These are phyloP conservation scores for Hypoxylon sp. DNA, from an alignment of 2,329 filamentous ascomycete genomes.

Conservation along the genomic window DNA sequence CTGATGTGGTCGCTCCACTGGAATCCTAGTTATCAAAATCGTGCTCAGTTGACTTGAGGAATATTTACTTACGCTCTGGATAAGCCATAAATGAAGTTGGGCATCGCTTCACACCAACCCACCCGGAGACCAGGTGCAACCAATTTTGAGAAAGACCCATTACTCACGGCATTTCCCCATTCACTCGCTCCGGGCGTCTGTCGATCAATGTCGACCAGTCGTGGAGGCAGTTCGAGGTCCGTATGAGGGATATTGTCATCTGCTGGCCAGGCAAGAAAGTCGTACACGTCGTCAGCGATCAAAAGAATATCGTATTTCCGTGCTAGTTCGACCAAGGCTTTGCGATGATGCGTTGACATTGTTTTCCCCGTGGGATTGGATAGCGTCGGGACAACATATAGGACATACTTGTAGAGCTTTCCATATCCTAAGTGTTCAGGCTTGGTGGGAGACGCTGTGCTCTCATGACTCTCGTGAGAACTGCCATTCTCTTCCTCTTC, in stretches of 20 bases:
- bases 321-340: constrained; percentile 80
- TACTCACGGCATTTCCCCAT: constrained; percentile 79
- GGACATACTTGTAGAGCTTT: constrained; percentile 87
- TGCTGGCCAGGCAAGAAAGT: constrained; percentile 85
- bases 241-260: constrained; percentile 28
- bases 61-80: constrained; percentile 34
- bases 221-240: constrained; percentile 29
- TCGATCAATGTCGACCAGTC: constrained; percentile 38
- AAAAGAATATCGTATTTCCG: constrained; percentile 85
- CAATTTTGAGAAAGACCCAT: constrained; percentile 93
- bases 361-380: constrained; percentile 90
- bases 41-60: background rate
- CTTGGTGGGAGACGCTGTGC: constrained; percentile 2
- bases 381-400: constrained; percentile 91
- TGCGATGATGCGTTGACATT: constrained; percentile 78
- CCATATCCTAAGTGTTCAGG: constrained; percentile 59
- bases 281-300: constrained; percentile 93
- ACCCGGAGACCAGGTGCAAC: constrained; percentile 84
- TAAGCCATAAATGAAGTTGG: constrained; percentile 22
- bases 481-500: constrained; percentile 23
- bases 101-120: constrained; percentile 73
- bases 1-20: constrained; percentile 30
- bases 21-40: constrained; percentile 4
- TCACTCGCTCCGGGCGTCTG: constrained; percentile 28
- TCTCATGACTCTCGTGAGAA: background rate